These are phyloP conservation scores for Puccinia horiana DNA, from an alignment of 1,284 basidiomycete species.

Conservation along the genomic window DNA sequence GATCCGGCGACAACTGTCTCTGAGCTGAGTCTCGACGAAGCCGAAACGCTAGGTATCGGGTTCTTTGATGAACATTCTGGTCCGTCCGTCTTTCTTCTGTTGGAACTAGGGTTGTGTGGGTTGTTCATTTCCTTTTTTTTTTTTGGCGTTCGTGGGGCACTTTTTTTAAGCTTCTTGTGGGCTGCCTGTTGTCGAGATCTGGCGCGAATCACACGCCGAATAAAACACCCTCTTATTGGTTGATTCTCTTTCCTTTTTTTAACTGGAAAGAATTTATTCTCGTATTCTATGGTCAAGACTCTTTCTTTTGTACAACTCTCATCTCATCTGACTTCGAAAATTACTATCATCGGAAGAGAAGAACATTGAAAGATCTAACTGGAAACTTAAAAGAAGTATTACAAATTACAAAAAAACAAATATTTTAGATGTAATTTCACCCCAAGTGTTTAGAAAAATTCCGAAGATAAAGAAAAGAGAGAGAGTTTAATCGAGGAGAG, in stretches of 20 bases:
- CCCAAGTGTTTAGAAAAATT: no score
- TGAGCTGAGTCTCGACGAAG: conserved; percentile 19
- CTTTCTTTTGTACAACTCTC: no score
- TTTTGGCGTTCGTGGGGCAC: neutral
- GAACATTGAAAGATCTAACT: no score
- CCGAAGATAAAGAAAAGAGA: no score
- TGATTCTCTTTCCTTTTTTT: neutral
- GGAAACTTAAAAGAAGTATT: no score
- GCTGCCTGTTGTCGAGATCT: neutral
- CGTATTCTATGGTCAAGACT: neutral
- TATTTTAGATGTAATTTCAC: no score
- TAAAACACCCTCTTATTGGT: neutral
- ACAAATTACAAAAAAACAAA: no score
- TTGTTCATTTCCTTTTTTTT: neutral
- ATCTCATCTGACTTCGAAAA: no score
- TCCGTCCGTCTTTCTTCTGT: neutral
- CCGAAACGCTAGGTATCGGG: conserved; percentile 28
- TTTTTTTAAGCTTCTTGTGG: neutral
- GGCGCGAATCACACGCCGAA: neutral
- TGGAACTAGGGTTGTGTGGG: neutral
- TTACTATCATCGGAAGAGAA: no score
- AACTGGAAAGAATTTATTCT: no score
- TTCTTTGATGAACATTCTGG: conserved; percentile 15
- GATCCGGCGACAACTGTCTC: neutral
- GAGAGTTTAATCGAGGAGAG: no score